These are phyloP conservation scores for Hypomyces perniciosus DNA, from an alignment of 2,329 filamentous ascomycete species.

Conservation along the genomic window DNA sequence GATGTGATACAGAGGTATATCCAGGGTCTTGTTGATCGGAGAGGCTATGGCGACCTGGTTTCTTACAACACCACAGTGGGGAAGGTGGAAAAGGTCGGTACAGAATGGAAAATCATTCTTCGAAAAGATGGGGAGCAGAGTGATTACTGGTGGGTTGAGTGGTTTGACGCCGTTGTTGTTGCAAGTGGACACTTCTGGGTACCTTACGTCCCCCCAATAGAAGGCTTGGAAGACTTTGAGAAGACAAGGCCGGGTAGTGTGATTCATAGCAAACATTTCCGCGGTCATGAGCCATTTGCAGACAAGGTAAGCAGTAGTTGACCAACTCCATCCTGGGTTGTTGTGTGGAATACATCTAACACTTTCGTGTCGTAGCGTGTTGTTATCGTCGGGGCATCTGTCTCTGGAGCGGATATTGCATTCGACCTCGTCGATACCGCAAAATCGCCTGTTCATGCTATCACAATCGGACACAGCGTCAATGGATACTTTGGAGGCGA, in stretches of 20 bases:
- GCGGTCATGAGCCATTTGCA: conserved; percentile 38
- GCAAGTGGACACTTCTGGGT: conserved; percentile 57
- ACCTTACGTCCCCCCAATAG: conserved; percentile 47
- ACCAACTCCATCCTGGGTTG: neutral
- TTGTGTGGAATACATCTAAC: neutral
- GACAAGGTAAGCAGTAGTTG: conserved; percentile 34
- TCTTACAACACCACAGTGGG: conserved; percentile 58
- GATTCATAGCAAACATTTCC: conserved; percentile 49
- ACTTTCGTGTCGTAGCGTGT: conserved; percentile 38
- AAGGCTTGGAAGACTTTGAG: conserved; percentile 44
- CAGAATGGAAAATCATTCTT: conserved; percentile 49
- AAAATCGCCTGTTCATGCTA: conserved; percentile 43
- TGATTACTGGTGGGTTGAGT: conserved; percentile 59
- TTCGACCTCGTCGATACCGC: conserved; percentile 44
- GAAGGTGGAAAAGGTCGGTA: conserved; percentile 42
- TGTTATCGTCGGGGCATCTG: conserved; percentile 57
- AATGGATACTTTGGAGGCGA: conserved; percentile 52
- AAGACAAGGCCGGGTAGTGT: conserved; percentile 42
- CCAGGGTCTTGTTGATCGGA: conserved; percentile 42
- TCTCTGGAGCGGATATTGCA: conserved; percentile 58
- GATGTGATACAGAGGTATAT: conserved; percentile 51
- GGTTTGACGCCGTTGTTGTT: conserved; percentile 56
- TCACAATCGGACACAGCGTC: conserved; percentile 41
- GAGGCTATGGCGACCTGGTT: conserved; percentile 47
- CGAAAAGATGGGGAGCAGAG: conserved; percentile 28